Evolutionary conservation across 441 rosid species (phyloP).

Genomic region (Syzygium syzygioides): DNA sequence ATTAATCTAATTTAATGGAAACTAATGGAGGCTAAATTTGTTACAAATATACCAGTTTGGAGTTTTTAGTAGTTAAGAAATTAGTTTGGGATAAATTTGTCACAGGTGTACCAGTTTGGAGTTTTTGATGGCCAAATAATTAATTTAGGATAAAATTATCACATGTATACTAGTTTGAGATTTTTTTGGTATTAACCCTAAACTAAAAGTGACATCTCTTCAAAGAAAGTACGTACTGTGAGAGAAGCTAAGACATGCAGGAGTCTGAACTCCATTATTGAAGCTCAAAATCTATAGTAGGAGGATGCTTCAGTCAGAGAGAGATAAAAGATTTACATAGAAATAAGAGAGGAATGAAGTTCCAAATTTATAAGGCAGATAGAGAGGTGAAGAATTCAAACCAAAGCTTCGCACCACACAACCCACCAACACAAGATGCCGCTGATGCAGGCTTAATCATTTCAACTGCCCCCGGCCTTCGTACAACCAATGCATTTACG

Average conservation of each 20-base stretch:
- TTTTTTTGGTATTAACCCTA: too few species aligned
- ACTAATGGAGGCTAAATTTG: too few species aligned
- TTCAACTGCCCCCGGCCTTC: constrained; percentile 27
- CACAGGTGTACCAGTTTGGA: too few species aligned
- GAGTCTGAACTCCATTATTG: constrained; percentile 27
- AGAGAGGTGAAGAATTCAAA: background rate
- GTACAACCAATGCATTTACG: constrained; percentile 16
- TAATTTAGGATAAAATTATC: too few species aligned
- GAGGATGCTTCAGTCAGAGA: background rate
- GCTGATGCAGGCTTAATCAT: constrained; percentile 11
- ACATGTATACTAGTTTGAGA: fast-evolving
- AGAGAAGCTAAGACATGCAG: constrained; percentile 25
- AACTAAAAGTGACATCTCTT: background rate
- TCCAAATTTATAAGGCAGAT: constrained; percentile 16
- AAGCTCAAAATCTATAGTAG: background rate
- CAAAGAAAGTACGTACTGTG: constrained; percentile 18
- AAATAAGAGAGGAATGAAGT: background rate
- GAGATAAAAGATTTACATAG: background rate
- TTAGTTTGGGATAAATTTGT: too few species aligned
- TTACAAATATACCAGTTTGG: too few species aligned
- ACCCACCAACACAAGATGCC: background rate
- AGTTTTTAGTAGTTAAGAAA: too few species aligned
- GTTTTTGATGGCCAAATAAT: too few species aligned
- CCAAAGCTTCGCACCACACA: background rate
- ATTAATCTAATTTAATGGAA: too few species aligned